Evolutionary conservation across 148 eudicot genomes (phyloP).

Genomic region (Vaccinium vitisidaea): DNA sequence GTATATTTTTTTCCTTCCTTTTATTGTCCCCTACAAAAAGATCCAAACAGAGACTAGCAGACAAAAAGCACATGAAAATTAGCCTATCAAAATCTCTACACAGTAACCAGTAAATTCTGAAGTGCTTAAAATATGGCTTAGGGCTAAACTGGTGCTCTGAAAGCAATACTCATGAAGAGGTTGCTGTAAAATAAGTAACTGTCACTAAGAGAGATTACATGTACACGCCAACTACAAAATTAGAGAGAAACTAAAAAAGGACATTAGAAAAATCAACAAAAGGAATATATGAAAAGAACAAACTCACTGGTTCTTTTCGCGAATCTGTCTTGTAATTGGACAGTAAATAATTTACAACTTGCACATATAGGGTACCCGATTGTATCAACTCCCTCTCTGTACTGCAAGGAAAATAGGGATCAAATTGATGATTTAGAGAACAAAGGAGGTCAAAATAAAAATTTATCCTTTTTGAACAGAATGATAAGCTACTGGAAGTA

Average conservation of each 20-base stretch:
- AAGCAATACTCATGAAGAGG: background rate
- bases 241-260: background rate
- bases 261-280: background rate
- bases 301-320: too few relatives aligned
- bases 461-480: background rate
- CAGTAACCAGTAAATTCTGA: background rate
- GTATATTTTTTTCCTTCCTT: background rate
- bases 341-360: constrained; percentile 11
- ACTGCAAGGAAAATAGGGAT: background rate
- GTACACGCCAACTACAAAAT: background rate
- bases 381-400: background rate
- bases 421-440: background rate
- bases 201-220: background rate
- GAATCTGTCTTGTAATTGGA: background rate
- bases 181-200: background rate
- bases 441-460: background rate
- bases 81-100: background rate
- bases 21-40: background rate
- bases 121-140: background rate
- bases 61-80: background rate
- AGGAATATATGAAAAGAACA: background rate
- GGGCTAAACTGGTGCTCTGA: background rate
- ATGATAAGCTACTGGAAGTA: background rate
- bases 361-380: background rate
- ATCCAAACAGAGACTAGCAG: background rate